Base-by-base conservation (phyloP, 495 filamentous ascomycete species). In the Cairneyella variabilis region DNA sequence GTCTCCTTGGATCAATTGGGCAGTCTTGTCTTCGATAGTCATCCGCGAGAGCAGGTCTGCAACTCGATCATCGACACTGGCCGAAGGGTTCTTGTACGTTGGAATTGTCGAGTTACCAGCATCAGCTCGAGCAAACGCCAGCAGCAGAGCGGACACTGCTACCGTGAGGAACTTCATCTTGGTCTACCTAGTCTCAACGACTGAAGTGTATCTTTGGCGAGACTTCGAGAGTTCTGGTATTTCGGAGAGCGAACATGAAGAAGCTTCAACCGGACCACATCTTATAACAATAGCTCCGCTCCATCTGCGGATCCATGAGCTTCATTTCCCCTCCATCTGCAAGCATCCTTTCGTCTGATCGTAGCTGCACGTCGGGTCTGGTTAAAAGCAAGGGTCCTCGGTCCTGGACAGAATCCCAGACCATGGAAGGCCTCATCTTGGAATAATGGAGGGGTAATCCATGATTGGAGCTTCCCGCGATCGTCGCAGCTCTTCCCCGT, bases 11-110 rank as follows among this genome's bases (percentile, higher is more conserved):
- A 83, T 74, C 52, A 88, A 71, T 63, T 89, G 85, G 3, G 79
- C 71, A 41, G 79, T 75, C 64, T 89, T 89, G 44, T 89, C 85
- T 59, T 83, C 73, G 36, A 84, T 74, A 0, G 80, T 88, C 85
- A 89, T 88, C 20, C 82, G 72, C 1, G 76, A 74, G 50, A 89
- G 57, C 20, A 89, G 69, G 64, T 88, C 84, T 8, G 73, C 64
- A 7, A 89, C 77, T 37, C 85, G 71, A 45, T 72, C 76, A 40
- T 86, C 83, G 11, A 86, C 74, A 3, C 76, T 59, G 0, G 79
- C 79, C 17, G 67, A 68, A 0, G 85, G 66, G 63, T 88, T 71
- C 60, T 85, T 88, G 76, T 88, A 88, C 3, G 74, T 50, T 16
- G 67, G 56, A 18, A 26, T 46, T 6, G 47, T 48, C 1, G 17